A percentile compares a stretch with the other conserved stretches of the same genome.
Conservation (phyloP, 208 protist genomes). For the Crithidia expoeki region DNA sequence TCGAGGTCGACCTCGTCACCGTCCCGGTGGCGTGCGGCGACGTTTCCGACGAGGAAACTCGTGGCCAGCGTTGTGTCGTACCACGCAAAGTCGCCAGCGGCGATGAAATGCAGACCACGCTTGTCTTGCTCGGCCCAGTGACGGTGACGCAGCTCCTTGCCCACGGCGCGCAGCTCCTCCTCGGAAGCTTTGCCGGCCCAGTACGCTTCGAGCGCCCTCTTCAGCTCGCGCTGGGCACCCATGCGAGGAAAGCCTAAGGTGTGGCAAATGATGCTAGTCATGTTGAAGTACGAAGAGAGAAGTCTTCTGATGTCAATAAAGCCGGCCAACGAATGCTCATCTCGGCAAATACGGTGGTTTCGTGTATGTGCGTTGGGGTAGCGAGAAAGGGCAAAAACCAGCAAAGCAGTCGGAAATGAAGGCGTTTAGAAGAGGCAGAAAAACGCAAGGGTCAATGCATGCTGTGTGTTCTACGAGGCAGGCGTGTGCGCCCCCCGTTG, state of each 20-base stretch:
- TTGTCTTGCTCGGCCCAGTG: background rate
- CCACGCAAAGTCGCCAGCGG: constrained; percentile 74
- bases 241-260: constrained; percentile 87
- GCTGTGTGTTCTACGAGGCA: too few species aligned
- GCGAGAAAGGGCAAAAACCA: too few species aligned
- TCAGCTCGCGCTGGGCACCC: constrained; percentile 83
- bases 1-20: constrained; percentile 50
- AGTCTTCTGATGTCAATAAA: background rate
- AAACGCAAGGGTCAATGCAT: too few species aligned
- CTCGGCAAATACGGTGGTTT: too few species aligned
- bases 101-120: constrained; percentile 2
- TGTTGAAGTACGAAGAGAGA: background rate
- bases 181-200: constrained; percentile 72
- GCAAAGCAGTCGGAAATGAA: too few species aligned
- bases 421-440: too few species aligned
- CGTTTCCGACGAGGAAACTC: constrained; percentile 73
- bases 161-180: constrained; percentile 45
- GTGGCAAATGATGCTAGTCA: constrained; percentile 26
- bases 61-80: constrained; percentile 85
- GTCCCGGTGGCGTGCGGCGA: constrained; percentile 62
- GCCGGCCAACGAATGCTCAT: background rate
- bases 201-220: constrained; percentile 84
- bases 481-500: too few species aligned
- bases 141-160: constrained; percentile 17
- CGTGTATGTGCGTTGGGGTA: too few species aligned